These are phyloP conservation scores for Phylloporus scabripes DNA, from an alignment of 768 basidiomycete species.

Conservation along the genomic window DNA sequence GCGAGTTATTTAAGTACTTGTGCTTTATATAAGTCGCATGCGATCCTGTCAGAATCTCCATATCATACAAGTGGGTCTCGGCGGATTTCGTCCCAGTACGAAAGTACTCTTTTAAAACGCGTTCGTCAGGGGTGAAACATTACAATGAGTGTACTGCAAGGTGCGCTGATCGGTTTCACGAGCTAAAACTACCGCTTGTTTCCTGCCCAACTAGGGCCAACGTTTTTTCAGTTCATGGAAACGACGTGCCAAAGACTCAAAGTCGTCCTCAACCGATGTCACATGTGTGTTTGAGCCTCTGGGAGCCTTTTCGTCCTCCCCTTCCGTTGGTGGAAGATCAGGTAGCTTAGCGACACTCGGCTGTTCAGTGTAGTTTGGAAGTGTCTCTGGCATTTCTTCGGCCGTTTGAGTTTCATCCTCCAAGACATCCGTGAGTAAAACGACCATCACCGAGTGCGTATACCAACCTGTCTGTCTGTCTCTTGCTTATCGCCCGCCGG, in stretches of 20 bases:
- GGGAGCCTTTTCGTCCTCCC: constrained; percentile 32
- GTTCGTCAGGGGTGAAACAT: constrained; percentile 5
- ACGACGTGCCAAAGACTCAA: constrained; percentile 68
- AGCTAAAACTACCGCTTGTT: constrained; percentile 1
- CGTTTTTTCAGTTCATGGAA: constrained; percentile 87
- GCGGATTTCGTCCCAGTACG: constrained; percentile 11
- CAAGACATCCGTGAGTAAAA: constrained; percentile 3
- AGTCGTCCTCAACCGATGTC: constrained; percentile 48
- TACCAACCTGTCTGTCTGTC: constrained; percentile 37
- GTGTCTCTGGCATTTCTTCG: constrained; percentile 13
- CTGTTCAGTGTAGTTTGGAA: constrained; percentile 28
- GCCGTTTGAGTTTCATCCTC: constrained; percentile 6
- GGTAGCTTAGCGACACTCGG: constrained; percentile 37
- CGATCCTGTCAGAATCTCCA: background rate
- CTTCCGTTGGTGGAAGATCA: constrained; percentile 48
- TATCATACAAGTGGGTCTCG: background rate
- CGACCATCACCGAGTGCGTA: background rate
- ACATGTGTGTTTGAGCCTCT: constrained; percentile 2
- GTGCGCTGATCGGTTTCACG: background rate
- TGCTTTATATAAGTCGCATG: background rate
- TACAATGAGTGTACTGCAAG: constrained; percentile 3
- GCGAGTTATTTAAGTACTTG: too few relatives aligned
- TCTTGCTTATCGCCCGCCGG: constrained; percentile 28
- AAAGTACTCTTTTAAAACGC: background rate
- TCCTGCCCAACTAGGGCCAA: constrained; percentile 26